These are phyloP conservation scores for Sorghum bicolor DNA, from an alignment of 176 grass and related monocot species.

Conservation along the genomic window DNA sequence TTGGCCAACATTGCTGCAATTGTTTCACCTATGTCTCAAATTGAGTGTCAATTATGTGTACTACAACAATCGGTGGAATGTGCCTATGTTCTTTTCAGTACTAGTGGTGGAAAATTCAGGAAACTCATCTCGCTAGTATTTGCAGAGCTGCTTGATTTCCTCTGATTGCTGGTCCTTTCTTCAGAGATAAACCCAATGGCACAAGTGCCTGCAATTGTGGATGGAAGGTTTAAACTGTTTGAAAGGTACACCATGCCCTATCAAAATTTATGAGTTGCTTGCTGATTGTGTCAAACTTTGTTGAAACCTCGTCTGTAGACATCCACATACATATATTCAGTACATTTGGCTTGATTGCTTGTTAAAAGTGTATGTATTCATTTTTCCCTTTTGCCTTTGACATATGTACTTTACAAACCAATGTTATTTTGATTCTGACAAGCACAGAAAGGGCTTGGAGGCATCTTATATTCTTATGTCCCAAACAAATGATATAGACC, in stretches of 20 bases:
- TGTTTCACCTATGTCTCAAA: not conserved
- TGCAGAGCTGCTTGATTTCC: not conserved
- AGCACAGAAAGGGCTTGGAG: not conserved
- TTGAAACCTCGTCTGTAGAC: not conserved
- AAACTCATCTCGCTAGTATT: not conserved
- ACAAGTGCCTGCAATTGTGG: slow-evolving; percentile 69
- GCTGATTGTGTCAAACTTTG: not conserved
- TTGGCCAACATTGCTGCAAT: not conserved
- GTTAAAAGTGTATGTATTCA: not conserved
- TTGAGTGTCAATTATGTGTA: not conserved
- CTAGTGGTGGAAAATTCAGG: not conserved
- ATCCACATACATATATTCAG: not conserved
- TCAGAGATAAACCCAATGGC: slow-evolving; percentile 83
- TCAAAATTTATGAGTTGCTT: not conserved
- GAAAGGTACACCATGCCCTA: slow-evolving; percentile 57
- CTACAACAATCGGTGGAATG: not conserved
- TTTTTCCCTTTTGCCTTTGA: not conserved
- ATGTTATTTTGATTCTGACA: not conserved
- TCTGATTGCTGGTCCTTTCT: not conserved
- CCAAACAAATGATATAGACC: not conserved
- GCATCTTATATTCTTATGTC: not conserved
- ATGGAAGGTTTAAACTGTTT: slow-evolving; percentile 84
- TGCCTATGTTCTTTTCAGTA: not conserved
- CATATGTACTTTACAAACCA: not conserved
- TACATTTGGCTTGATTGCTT: not conserved